These are phyloP conservation scores for Urostyla sp. DNA, from an alignment of 73 alveolate genomes.

Conservation along the genomic window DNA sequence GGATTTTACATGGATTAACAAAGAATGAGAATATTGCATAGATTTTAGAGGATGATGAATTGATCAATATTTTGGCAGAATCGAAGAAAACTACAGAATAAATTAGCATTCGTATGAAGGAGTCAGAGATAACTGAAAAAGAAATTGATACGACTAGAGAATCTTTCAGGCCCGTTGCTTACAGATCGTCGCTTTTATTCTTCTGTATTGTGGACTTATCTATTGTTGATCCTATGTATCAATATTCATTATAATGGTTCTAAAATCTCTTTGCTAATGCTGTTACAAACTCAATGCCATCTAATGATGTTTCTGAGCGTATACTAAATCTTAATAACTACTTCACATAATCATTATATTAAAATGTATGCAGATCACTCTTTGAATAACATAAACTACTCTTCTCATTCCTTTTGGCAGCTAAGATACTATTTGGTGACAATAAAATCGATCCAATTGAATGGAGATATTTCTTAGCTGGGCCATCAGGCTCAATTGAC, in stretches of 20 bases:
- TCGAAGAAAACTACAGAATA: conserved; percentile 95
- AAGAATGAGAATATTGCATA: conserved; percentile 88
- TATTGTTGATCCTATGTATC: conserved; percentile 97
- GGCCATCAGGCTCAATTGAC: conserved; percentile 92
- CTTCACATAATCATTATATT: conserved; percentile 69
- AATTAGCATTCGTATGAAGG: conserved; percentile 93
- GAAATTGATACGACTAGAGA: conserved; percentile 97
- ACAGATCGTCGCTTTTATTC: conserved; percentile 98
- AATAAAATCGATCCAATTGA: conserved; percentile 74
- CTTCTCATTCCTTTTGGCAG: conserved; percentile 96
- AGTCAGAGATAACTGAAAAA: conserved; percentile 96
- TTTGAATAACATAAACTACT: conserved; percentile 98
- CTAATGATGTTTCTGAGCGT: conserved; percentile 89
- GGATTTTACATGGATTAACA: conserved; percentile 87
- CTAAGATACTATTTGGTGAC: conserved; percentile 90
- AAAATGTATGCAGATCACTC: conserved; percentile 91
- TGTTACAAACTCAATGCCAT: conserved; percentile 85
- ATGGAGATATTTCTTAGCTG: conserved; percentile 93
- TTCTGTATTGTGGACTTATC: conserved; percentile 92
- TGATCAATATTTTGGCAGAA: conserved; percentile 90
- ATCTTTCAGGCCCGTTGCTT: conserved; percentile 98
- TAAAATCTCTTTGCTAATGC: conserved; percentile 89
- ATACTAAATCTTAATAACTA: conserved; percentile 87
- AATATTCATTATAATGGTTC: conserved; percentile 95
- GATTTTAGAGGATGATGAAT: conserved; percentile 92